These are phyloP conservation scores for Camelina laxa DNA, from an alignment of 345 rosid genomes.

Conservation along the genomic window DNA sequence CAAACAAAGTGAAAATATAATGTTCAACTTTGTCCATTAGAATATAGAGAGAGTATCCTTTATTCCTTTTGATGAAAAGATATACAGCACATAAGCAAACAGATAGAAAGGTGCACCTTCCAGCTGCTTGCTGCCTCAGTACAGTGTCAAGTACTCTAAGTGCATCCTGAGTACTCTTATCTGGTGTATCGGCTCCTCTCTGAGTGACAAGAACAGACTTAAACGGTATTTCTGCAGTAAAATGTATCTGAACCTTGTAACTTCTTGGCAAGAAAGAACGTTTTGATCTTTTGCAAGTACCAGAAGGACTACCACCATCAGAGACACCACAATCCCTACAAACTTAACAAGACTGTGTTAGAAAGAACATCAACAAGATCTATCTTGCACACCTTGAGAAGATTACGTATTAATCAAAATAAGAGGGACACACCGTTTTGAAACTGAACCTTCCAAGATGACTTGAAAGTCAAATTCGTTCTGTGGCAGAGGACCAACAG, in stretches of 20 bases:
- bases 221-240: slow-evolving; percentile 65
- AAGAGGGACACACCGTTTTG: slow-evolving; percentile 54
- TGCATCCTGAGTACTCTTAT: slow-evolving; percentile 63
- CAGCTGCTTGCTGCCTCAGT: slow-evolving; percentile 85
- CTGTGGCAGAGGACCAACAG: slow-evolving; percentile 79
- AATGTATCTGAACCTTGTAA: slow-evolving; percentile 61
- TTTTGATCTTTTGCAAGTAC: slow-evolving; percentile 60
- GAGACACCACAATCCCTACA: slow-evolving; percentile 47
- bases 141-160: slow-evolving; percentile 79
- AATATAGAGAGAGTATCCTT: slow-evolving; percentile 12
- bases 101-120: slow-evolving; percentile 48
- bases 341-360: slow-evolving; percentile 15
- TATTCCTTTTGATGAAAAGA: not conserved
- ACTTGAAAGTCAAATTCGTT: slow-evolving; percentile 64
- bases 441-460: slow-evolving; percentile 66
- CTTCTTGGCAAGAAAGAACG: slow-evolving; percentile 57
- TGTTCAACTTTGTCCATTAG: not conserved
- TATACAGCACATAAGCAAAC: slow-evolving; percentile 14
- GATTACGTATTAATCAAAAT: slow-evolving; percentile 10
- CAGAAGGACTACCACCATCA: slow-evolving; percentile 47
- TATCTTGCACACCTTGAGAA: slow-evolving; percentile 30
- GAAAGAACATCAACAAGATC: slow-evolving; percentile 4
- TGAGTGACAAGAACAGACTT: slow-evolving; percentile 55
- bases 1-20: slow-evolving; percentile 27
- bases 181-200: slow-evolving; percentile 52